These are phyloP conservation scores for Cylindrodendrum hubeiense DNA, from an alignment of 2,329 filamentous ascomycete species.

Conservation along the genomic window DNA sequence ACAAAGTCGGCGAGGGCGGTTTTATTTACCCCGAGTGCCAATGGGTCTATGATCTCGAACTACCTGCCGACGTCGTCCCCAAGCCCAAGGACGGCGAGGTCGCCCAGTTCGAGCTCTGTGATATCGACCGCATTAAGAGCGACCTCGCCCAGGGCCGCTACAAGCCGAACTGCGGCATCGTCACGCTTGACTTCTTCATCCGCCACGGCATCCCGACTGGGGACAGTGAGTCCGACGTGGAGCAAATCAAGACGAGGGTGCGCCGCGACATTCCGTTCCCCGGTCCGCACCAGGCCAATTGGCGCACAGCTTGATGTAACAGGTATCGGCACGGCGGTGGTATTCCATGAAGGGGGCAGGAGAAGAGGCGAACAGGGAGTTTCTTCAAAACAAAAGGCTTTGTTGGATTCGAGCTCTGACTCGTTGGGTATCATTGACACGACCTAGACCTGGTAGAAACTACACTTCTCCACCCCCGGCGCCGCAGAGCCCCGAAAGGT, in stretches of 20 bases:
- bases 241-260: slow-evolving; percentile 80
- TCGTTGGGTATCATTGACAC: slow-evolving; percentile 43
- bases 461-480: slow-evolving; percentile 12
- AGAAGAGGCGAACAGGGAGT: background rate
- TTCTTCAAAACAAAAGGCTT: slow-evolving; percentile 11
- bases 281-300: slow-evolving; percentile 66
- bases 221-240: slow-evolving; percentile 83
- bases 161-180: slow-evolving; percentile 91
- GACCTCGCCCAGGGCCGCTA: slow-evolving; percentile 80
- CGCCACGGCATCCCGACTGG: slow-evolving; percentile 83
- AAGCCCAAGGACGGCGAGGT: slow-evolving; percentile 91
- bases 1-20: slow-evolving; percentile 83
- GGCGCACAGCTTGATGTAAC: slow-evolving; percentile 34
- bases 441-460: slow-evolving; percentile 36
- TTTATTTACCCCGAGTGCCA: slow-evolving; percentile 92
- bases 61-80: slow-evolving; percentile 76
- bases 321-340: background rate
- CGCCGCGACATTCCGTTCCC: slow-evolving; percentile 87
- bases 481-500: slow-evolving; percentile 28
- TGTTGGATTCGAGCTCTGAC: slow-evolving; percentile 23
- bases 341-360: background rate
- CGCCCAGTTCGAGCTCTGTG: slow-evolving; percentile 83
- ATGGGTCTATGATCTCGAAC: slow-evolving; percentile 90
- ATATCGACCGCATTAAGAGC: slow-evolving; percentile 79
- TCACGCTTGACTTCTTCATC: slow-evolving; percentile 91